Evolutionary conservation across 352 stramenopile genomes (phyloP).

Genomic region (Phytopythium helicoides): DNA sequence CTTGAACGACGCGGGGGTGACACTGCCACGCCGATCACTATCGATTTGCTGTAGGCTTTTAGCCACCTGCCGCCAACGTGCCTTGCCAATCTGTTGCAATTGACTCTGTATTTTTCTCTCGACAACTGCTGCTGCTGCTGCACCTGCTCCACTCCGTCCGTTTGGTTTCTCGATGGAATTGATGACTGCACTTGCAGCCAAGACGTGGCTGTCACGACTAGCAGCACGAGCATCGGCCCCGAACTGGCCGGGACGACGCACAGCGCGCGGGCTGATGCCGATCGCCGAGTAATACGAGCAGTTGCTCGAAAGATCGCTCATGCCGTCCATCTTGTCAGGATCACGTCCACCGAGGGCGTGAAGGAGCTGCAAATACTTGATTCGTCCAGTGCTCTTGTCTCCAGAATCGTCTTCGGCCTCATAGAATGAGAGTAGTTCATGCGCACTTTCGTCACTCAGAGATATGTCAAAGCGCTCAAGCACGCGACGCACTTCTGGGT

Average conservation of each 20-base stretch:
- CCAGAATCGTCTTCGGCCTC: conserved; percentile 57
- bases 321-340: conserved; percentile 53
- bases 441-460: conserved; percentile 31
- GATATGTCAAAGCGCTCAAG: conserved; percentile 54
- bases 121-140: conserved; percentile 30
- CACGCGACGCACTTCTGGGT: conserved; percentile 55
- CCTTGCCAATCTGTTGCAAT: conserved; percentile 44
- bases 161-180: conserved; percentile 44
- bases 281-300: conserved; percentile 80
- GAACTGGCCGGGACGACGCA: conserved; percentile 18
- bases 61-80: conserved; percentile 54
- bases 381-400: conserved; percentile 28
- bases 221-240: conserved; percentile 10
- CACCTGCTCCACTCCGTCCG: conserved; percentile 16
- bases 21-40: conserved; percentile 42
- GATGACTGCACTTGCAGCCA: conserved; percentile 37
- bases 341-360: conserved; percentile 62
- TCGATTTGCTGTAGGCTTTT: conserved; percentile 65
- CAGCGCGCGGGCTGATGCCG: conserved; percentile 53
- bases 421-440: conserved; percentile 43
- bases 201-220: conserved; percentile 32
- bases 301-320: conserved; percentile 72
- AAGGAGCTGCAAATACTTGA: conserved; percentile 67
- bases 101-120: conserved; percentile 66
- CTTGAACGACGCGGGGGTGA: conserved; percentile 42